Conservation (phyloP, 257 asterid species). For the Solanum arcanum region DNA sequence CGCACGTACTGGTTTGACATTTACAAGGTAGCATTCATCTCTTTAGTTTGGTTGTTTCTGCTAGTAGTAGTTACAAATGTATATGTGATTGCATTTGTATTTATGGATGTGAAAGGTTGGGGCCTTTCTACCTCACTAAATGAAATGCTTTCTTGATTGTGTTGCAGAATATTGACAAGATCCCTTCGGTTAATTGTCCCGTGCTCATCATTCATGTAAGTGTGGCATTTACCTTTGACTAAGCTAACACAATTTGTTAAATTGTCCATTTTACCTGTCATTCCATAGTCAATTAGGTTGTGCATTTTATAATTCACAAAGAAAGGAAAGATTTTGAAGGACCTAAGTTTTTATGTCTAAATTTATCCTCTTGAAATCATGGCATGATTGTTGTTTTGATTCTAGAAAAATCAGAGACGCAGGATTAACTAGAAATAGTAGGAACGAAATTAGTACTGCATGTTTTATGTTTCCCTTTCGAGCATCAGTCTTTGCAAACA, state of each 20-base stretch:
- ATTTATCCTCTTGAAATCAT: background rate
- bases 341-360: background rate
- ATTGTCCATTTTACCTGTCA: background rate
- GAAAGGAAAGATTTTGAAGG: background rate
- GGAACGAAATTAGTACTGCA: background rate
- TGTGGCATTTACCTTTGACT: background rate
- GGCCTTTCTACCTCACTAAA: background rate
- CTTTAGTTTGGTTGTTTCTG: background rate
- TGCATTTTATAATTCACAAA: background rate
- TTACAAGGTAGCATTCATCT: slow-evolving; percentile 19
- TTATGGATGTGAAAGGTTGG: background rate
- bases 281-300: background rate
- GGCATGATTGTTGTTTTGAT: background rate
- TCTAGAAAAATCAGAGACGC: background rate
- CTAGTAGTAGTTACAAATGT: background rate
- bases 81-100: background rate
- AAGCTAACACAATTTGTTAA: background rate
- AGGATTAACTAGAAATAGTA: background rate
- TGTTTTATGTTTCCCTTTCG: background rate
- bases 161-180: slow-evolving; percentile 61
- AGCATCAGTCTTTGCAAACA: background rate
- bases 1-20: slow-evolving; percentile 39
- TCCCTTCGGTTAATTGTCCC: slow-evolving; percentile 27
- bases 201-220: slow-evolving; percentile 83
- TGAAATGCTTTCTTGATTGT: slow-evolving; percentile 1